Conservation (phyloP, 495 filamentous ascomycete species). For the Hypomontagnella monticulosa region DNA sequence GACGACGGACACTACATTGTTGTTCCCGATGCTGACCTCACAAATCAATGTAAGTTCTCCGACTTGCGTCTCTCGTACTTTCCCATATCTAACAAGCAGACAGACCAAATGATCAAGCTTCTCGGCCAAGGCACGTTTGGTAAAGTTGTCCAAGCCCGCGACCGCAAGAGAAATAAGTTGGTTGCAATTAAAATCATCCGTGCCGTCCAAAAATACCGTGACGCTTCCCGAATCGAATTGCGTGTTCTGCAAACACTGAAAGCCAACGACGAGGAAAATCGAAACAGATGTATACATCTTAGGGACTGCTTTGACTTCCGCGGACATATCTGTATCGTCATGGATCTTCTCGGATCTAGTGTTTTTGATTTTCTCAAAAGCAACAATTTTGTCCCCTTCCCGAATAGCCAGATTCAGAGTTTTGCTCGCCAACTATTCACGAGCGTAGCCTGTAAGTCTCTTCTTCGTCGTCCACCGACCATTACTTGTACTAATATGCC, state of each 20-base stretch:
- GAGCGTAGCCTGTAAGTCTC: constrained; percentile 92
- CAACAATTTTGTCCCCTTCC: constrained; percentile 94
- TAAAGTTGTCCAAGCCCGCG: constrained; percentile 93
- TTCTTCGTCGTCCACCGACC: background rate
- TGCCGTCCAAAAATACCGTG: constrained; percentile 96
- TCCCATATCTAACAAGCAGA: constrained; percentile 43
- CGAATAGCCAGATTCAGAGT: constrained; percentile 97
- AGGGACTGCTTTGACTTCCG: constrained; percentile 97
- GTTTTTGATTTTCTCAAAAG: constrained; percentile 98
- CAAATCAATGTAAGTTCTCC: constrained; percentile 82
- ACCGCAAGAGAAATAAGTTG: constrained; percentile 74
- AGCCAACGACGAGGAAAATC: constrained; percentile 88
- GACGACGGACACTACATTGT: constrained; percentile 98
- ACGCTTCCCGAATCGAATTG: constrained; percentile 95
- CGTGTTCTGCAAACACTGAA: constrained; percentile 90
- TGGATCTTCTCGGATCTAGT: constrained; percentile 93
- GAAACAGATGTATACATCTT: constrained; percentile 96
- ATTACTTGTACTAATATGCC: constrained; percentile 48
- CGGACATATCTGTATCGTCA: constrained; percentile 99
- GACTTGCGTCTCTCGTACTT: background rate
- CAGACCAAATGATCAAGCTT: constrained; percentile 86
- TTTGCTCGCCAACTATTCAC: constrained; percentile 96
- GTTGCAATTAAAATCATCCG: constrained; percentile 98
- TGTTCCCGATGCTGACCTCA: constrained; percentile 79
- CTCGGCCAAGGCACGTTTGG: constrained; percentile 98